Conservation (phyloP, 768 basidiomycete species). For the Boletus edulis region DNA sequence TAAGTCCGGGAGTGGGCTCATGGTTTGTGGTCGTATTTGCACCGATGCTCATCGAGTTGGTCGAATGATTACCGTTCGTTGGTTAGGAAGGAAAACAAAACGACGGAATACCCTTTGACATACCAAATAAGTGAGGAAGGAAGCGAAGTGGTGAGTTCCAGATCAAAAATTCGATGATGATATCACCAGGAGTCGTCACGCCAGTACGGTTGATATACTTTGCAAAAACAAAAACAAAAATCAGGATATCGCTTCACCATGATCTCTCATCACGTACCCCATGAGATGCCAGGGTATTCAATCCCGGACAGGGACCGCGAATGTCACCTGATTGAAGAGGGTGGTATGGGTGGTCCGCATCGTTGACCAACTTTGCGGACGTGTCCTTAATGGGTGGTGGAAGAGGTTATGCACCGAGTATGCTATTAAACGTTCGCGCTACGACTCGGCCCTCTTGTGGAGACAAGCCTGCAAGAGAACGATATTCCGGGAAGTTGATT, state of each 20-base stretch:
- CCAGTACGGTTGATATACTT: constrained; percentile 17
- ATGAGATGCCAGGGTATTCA: constrained; percentile 22
- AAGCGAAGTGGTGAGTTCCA: background rate
- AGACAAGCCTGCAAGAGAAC: constrained; percentile 17
- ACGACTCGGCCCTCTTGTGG: constrained; percentile 8
- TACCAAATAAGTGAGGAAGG: constrained; percentile 19
- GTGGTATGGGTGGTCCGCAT: constrained; percentile 6
- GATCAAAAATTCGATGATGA: constrained; percentile 11
- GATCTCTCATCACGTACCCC: constrained; percentile 9
- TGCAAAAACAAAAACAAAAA: background rate
- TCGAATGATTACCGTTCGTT: constrained; percentile 16
- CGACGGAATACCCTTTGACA: background rate
- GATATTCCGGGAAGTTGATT: constrained; percentile 11
- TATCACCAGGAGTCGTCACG: constrained; percentile 17
- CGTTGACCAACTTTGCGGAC: constrained; percentile 2
- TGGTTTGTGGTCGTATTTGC: constrained; percentile 12
- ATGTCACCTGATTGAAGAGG: constrained; percentile 12
- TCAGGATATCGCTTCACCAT: background rate
- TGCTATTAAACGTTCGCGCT: constrained; percentile 7
- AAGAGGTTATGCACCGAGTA: constrained; percentile 14
- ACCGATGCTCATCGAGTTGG: constrained; percentile 24
- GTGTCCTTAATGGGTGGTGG: no score
- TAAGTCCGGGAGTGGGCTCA: constrained; percentile 11
- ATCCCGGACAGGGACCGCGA: constrained; percentile 18
- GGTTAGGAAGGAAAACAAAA: background rate